Evolutionary conservation across 305 asterid species (phyloP).

Genomic region (Fraxinus paxiana): DNA sequence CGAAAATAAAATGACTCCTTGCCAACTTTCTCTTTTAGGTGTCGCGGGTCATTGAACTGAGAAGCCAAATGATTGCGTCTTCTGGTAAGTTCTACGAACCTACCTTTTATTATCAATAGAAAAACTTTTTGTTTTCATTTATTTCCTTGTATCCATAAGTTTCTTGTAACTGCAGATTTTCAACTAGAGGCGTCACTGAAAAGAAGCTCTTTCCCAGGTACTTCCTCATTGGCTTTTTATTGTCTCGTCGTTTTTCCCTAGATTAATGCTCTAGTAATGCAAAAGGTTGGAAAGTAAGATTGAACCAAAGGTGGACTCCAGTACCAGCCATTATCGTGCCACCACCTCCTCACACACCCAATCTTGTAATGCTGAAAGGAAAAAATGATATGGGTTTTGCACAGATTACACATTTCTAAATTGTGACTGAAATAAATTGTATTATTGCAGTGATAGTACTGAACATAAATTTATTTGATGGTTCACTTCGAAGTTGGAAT

Average conservation of each 20-base stretch:
- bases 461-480: background rate
- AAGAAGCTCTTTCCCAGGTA: slow-evolving; percentile 29
- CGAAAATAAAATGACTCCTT: slow-evolving; percentile 10
- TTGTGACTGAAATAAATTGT: background rate
- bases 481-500: slow-evolving; percentile 1
- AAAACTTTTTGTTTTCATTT: background rate
- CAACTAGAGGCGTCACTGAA: slow-evolving; percentile 17
- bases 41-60: slow-evolving; percentile 88
- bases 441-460: background rate
- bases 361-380: slow-evolving; percentile 5
- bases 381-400: background rate
- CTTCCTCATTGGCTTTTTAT: slow-evolving; percentile 12
- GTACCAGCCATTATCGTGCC: background rate
- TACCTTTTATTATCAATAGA: slow-evolving; percentile 3
- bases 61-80: slow-evolving; percentile 32
- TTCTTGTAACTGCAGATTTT: slow-evolving; percentile 20
- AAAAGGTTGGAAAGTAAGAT: background rate
- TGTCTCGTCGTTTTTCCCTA: background rate
- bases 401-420: background rate
- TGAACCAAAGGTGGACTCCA: slow-evolving; percentile 17
- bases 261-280: slow-evolving; percentile 12
- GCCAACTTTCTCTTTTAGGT: slow-evolving; percentile 45
- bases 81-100: slow-evolving; percentile 29
- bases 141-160: slow-evolving; percentile 23
- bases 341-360: background rate